A percentile compares a stretch with the other conserved stretches of the same genome.
phyloP scores from a whole-genome alignment of 768 basidiomycete species.

The Suillus subaureus region DNA sequence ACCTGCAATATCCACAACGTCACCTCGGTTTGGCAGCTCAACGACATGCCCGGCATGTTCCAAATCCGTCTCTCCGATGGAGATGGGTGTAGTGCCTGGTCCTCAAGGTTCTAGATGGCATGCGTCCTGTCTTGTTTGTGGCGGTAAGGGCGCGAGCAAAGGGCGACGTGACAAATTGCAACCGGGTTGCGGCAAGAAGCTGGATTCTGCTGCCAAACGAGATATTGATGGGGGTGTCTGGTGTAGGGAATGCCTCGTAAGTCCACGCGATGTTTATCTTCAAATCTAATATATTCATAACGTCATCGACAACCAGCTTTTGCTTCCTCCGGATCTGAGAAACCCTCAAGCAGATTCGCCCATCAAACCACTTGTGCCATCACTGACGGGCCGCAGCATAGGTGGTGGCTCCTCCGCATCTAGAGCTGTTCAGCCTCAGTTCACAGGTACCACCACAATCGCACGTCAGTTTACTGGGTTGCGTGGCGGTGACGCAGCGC shows the following conservation, averaged over 20 bases:
- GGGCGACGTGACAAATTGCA: conserved; percentile 55
- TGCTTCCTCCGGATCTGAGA: conserved; percentile 52
- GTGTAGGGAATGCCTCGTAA: conserved; percentile 84
- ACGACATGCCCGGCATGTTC: conserved; percentile 76
- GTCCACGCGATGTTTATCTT: conserved; percentile 23
- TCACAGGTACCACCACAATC: conserved; percentile 71
- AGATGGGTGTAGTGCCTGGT: conserved; percentile 82
- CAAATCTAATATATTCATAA: conserved; percentile 11
- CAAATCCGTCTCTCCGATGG: conserved; percentile 78
- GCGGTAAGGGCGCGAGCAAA: conserved; percentile 55
- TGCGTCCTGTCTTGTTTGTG: conserved; percentile 74
- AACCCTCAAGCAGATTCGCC: conserved; percentile 57
- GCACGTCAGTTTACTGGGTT: conserved; percentile 76
- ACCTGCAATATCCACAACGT: conserved; percentile 19
- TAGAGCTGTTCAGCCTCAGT: conserved; percentile 51
- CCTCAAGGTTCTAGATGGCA: conserved; percentile 86
- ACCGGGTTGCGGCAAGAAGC: conserved; percentile 80
- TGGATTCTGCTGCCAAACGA: conserved; percentile 81
- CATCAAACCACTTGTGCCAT: conserved; percentile 47
- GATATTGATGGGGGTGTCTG: conserved; percentile 72
- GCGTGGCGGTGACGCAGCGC: conserved; percentile 38
- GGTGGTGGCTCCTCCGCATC: conserved; percentile 24
- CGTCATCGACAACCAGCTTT: conserved; percentile 42
- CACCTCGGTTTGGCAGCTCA: conserved; percentile 38
- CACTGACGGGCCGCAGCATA: conserved; percentile 42